A percentile compares a stretch with the other conserved stretches of the same genome.
phyloP scores from a whole-genome alignment of 805 yeast genomes.

The Metschnikowia gelsemii region DNA sequence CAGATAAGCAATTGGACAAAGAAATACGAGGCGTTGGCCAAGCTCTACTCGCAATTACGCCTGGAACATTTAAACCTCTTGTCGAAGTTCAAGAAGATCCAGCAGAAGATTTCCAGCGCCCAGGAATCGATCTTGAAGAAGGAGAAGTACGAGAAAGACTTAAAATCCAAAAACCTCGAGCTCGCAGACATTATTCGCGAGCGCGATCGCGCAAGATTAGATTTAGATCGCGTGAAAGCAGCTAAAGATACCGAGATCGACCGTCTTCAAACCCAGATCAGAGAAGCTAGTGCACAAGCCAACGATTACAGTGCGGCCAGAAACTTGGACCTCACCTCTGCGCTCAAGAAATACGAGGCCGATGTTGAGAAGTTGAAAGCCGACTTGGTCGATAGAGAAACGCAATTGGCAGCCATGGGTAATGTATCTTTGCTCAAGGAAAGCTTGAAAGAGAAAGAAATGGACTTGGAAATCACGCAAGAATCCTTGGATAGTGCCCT shows the following conservation, averaged over 20 bases:
- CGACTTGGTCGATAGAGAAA: conserved; percentile 31
- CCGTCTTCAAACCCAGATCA: conserved; percentile 58
- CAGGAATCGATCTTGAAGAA: conserved; percentile 85
- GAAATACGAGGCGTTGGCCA: conserved; percentile 87
- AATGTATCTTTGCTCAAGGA: conserved; percentile 37
- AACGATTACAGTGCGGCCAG: conserved; percentile 61
- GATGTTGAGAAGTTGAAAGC: conserved; percentile 55
- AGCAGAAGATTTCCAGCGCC: conserved; percentile 83
- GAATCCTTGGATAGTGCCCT: conserved; percentile 76
- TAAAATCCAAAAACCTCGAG: conserved; percentile 82
- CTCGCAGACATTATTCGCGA: conserved; percentile 86
- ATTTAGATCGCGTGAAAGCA: conserved; percentile 68
- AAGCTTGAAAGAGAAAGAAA: conserved; percentile 62
- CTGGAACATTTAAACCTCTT: conserved; percentile 84
- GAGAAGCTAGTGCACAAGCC: conserved; percentile 57
- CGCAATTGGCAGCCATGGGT: conserved; percentile 23
- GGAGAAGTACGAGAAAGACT: conserved; percentile 77
- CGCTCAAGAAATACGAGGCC: conserved; percentile 59
- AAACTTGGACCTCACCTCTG: conserved; percentile 58
- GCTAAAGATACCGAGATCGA: conserved; percentile 65
- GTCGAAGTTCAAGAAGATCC: conserved; percentile 73
- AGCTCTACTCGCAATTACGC: conserved; percentile 84
- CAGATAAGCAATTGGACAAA: conserved; percentile 77
- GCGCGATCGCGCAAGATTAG: conserved; percentile 84
- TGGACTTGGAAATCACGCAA: conserved; percentile 74